Conservation (phyloP, 768 basidiomycete genomes). For the Clitopilus hobsonii region DNA sequence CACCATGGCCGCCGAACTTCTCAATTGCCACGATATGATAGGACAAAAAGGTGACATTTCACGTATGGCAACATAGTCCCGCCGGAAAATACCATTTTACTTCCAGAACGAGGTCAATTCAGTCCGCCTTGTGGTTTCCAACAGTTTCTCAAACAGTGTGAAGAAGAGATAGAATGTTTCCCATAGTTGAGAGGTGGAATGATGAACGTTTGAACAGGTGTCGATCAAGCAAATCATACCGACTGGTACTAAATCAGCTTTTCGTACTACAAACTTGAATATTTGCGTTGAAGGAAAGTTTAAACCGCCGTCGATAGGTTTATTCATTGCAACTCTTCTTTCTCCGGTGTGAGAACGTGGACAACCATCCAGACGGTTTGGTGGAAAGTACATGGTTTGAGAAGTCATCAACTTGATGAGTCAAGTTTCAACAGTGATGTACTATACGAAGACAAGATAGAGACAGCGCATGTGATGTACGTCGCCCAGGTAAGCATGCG, state of each 20-base stretch:
- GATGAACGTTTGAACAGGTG: slow-evolving; percentile 1
- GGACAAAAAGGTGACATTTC: not conserved
- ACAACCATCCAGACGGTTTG: no score
- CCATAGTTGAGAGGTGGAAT: not conserved
- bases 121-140: not conserved
- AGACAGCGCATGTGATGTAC: no score
- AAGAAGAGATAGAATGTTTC: not conserved
- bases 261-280: not conserved
- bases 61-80: not conserved
- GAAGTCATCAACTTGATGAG: no score
- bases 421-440: no score
- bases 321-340: no score
- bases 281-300: no score
- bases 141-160: not conserved
- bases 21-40: not conserved
- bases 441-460: no score
- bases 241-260: not conserved
- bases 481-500: no score
- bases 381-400: no score
- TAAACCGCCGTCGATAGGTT: no score
- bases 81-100: not conserved
- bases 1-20: not conserved
- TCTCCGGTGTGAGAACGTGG: no score
- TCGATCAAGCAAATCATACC: not conserved
- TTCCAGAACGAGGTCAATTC: not conserved